A percentile compares a stretch with the other conserved stretches of the same genome.
Conservation (phyloP, 1,139 yeast species). For the Suhomyces taliae region DNA sequence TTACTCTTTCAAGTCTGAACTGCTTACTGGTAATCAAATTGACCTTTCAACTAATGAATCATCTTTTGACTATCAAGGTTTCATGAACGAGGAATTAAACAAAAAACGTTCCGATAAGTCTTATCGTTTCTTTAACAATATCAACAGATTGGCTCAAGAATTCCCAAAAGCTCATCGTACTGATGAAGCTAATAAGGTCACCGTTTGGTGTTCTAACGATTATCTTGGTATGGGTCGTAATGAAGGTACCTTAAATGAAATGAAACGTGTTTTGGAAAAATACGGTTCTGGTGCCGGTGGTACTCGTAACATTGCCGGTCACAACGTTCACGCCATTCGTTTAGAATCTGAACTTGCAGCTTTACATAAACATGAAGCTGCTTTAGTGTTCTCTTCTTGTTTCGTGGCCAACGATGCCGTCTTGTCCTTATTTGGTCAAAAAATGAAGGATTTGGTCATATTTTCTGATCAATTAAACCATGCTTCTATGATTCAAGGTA, state of each 20-base stretch:
- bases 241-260: conserved; percentile 65
- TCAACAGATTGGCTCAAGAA: conserved; percentile 90
- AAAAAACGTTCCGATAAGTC: conserved; percentile 86
- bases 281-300: conserved; percentile 99
- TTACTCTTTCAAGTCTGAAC: conserved; percentile 32
- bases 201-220: conserved; percentile 99
- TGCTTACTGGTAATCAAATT: conserved; percentile 30
- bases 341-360: conserved; percentile 87
- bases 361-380: conserved; percentile 92
- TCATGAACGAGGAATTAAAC: conserved; percentile 60
- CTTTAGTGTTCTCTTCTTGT: conserved; percentile 92
- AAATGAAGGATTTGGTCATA: conserved; percentile 83
- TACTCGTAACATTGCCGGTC: conserved; percentile 98
- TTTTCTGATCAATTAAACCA: conserved; percentile 93
- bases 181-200: conserved; percentile 74
- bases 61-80: conserved; percentile 64
- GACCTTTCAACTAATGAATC: conserved; percentile 41
- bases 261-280: conserved; percentile 78
- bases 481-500: conserved; percentile 97
- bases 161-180: conserved; percentile 91
- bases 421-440: conserved; percentile 87
- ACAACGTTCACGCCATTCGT: conserved; percentile 81
- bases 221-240: conserved; percentile 93
- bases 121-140: conserved; percentile 93
- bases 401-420: conserved; percentile 97